phyloP scores from a whole-genome alignment of 305 asterid genomes.

The Vinca major region DNA sequence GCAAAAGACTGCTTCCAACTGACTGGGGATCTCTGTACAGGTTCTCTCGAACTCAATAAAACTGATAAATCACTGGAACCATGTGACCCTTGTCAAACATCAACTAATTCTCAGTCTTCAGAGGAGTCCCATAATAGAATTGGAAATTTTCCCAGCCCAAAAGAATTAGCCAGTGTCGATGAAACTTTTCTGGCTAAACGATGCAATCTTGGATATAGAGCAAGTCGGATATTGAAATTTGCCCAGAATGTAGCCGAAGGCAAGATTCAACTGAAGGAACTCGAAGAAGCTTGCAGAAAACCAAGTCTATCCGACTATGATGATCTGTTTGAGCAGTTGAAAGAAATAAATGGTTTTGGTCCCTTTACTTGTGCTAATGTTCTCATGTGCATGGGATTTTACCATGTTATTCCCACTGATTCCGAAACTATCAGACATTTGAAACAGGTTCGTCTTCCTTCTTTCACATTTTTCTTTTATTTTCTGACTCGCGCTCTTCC shows the following conservation, averaged over 20 bases:
- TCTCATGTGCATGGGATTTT: constrained; percentile 78
- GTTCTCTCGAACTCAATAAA: constrained; percentile 16
- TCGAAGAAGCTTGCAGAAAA: constrained; percentile 34
- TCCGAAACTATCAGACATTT: constrained; percentile 78
- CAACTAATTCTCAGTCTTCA: constrained; percentile 12
- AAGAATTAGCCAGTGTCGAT: constrained; percentile 52
- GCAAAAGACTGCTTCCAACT: constrained; percentile 15
- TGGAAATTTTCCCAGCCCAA: constrained; percentile 68
- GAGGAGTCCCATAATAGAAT: constrained; percentile 17
- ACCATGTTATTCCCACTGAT: constrained; percentile 78
- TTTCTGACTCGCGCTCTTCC: not conserved
- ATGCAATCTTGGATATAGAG: constrained; percentile 73
- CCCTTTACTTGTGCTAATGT: constrained; percentile 77
- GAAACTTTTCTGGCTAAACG: constrained; percentile 44
- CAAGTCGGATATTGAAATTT: constrained; percentile 59
- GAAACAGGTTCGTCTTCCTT: constrained; percentile 42
- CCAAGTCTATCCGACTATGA: constrained; percentile 37
- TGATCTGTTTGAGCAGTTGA: constrained; percentile 46
- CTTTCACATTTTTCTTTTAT: not conserved
- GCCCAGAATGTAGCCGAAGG: constrained; percentile 55
- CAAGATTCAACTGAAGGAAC: constrained; percentile 39
- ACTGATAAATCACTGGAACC: constrained; percentile 12
- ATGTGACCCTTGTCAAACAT: constrained; percentile 12
- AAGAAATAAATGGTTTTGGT: constrained; percentile 63
- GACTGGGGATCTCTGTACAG: constrained; percentile 8